Evolutionary conservation across 345 rosid genomes (phyloP), one percentile per base, ranked within the genome.

Genomic region (sweet orange (Citrus sinensis)): DNA sequence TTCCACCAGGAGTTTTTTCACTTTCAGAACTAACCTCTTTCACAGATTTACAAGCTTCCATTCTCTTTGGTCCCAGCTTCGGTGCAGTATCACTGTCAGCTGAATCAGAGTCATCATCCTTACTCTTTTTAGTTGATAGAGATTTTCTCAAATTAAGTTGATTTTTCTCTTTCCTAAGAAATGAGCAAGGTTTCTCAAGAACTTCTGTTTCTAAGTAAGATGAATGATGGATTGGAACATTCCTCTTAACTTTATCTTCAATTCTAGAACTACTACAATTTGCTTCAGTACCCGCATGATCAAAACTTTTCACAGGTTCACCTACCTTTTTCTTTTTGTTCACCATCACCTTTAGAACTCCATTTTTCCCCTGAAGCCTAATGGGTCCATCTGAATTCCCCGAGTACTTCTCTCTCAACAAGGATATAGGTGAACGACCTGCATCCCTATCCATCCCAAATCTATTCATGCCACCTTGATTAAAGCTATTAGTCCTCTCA

Each of bases 291-390:
- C 89, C 89, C 82, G 77, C 75, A 65, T 30, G 73, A 85, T 85
- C 85, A 76, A 70, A 82, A 67, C 29, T 84, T 73, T 81, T 86
- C 78, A 86, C 80, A 81, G 90, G 79, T 75, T 83, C 92, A 49
- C 83, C 82, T 30, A 73, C 63, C 83, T 84, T 91, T 76, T 85
- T 93, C 73, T 87, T 93, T 83, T 89, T 92, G 83, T 88, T 95
- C 68, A 89, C 84, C 94, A 92, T 91, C 80, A 93, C 94, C 90
- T 95, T 95, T 70, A 95, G 82, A 78, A 93, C 98, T 76, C 98
- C 98, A 81, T 92, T 92, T 87, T 91, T 95, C 27, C 98, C 98
- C 88, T 93, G 98, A 76, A 95, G 89, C 87, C 98, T 88, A 56
- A 93, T 91, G 49, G 95, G 91, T 79, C 87, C 89, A 73, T 85